phyloP scores from a whole-genome alignment of 106 monocot species.

The Dendrobium huoshanense region DNA sequence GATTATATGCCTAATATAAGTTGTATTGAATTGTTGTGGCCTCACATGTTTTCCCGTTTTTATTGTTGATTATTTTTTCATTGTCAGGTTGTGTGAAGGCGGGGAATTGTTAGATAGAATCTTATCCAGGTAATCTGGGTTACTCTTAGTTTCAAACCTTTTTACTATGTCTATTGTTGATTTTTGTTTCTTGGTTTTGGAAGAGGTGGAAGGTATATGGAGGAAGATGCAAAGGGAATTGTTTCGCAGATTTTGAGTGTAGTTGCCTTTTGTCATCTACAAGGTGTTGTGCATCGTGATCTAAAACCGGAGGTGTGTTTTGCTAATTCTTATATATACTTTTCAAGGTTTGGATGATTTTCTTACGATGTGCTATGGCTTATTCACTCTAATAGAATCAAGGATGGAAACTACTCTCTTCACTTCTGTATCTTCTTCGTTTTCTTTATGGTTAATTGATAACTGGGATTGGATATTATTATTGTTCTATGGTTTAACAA shows the following conservation, averaged over 20 bases:
- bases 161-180: not conserved
- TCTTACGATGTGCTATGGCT: not conserved
- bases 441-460: not conserved
- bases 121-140: slow-evolving; percentile 63
- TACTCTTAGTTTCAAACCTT: not conserved
- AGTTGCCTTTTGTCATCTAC: slow-evolving; percentile 94
- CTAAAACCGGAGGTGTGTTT: slow-evolving; percentile 83
- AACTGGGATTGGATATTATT: not conserved
- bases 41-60: not conserved
- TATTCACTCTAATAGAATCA: not conserved
- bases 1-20: not conserved
- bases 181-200: not conserved
- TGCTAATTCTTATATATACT: not conserved
- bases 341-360: not conserved
- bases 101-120: slow-evolving; percentile 89
- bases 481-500: not conserved
- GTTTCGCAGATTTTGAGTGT: slow-evolving; percentile 74
- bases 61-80: not conserved
- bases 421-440: not conserved
- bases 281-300: slow-evolving; percentile 99
- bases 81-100: slow-evolving; percentile 81
- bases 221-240: slow-evolving; percentile 92
- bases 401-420: not conserved
- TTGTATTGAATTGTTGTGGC: not conserved
- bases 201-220: slow-evolving; percentile 92